Evolutionary conservation across 345 rosid species (phyloP), one percentile per base, ranked within the genome.

Genomic region (Bruguiera gymnorhiza): DNA sequence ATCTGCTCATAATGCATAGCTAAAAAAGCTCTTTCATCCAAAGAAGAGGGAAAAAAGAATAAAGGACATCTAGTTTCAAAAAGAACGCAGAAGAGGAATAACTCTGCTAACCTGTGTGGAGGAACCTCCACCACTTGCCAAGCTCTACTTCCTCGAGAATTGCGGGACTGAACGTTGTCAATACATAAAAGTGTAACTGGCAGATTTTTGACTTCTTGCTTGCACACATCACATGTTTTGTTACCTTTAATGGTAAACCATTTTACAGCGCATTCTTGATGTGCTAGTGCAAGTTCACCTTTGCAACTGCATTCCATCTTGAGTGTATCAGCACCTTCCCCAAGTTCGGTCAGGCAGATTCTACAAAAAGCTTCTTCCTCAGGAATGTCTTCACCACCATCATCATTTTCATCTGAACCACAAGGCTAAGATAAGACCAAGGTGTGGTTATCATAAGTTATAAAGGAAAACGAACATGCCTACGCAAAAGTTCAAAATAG

Each of bases 181-280:
- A 95, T 68, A 65, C 94, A 87, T 68, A 92, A 83, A 77, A 95
- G 97, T 62, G 99, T 92, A 64, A 95, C 99, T 6, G 99, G 96
- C 54, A 95, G 88, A 75, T 95, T 95, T 76, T 32, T 81, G 46
- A 95, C 99, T 64, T 95, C 99, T 82, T 92, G 84, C 78, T 90
- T 95, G 86, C 99, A 95, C 67, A 95, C 97, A 62, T 95, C 99
- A 67, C 99, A 95, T 32, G 83, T 95, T 79, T 86, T 76, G 86
- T 95, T 95, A 63, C 99, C 99, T 88, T 95, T 92, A 54, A 95
- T 88, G 82, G 89, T 92, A 79, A 95, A 95, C 99, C 97, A 95
- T 86, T 95, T 95, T 69, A 92, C 76, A 43, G 92, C 88, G 78
- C 97, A 95, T 62, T 88, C 91, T 82, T 87, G 85, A 77, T 95